These are phyloP conservation scores for Fomitopsis serialis DNA, from an alignment of 768 basidiomycete genomes.

Conservation along the genomic window DNA sequence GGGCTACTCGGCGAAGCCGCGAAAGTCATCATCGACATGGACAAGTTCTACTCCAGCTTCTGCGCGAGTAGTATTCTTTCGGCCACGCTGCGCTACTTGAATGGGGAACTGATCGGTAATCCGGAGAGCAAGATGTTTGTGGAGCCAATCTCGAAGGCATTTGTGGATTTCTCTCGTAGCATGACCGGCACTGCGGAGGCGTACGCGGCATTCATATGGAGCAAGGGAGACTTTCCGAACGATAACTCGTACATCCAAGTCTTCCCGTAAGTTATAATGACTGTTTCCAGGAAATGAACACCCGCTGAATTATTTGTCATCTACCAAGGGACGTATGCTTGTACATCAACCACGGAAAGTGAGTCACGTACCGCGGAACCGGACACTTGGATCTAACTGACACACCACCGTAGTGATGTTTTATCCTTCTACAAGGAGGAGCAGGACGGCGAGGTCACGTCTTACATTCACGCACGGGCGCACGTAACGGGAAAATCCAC, in stretches of 20 bases:
- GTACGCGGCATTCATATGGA: conserved; percentile 31
- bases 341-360: conserved; percentile 4
- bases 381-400: neutral
- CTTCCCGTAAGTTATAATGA: conserved; percentile 23
- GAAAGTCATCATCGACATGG: conserved; percentile 23
- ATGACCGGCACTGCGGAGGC: conserved; percentile 29
- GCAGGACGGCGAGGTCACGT: conserved; percentile 7
- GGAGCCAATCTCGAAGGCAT: conserved; percentile 15
- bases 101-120: conserved; percentile 27
- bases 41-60: conserved; percentile 22
- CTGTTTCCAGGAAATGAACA: neutral
- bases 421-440: conserved; percentile 16
- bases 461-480: conserved; percentile 11
- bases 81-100: conserved; percentile 31
- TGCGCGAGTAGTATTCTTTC: conserved; percentile 30
- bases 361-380: neutral
- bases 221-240: conserved; percentile 22
- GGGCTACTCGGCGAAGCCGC: neutral
- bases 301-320: neutral
- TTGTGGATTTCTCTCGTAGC: conserved; percentile 20
- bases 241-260: conserved; percentile 30
- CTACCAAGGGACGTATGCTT: neutral
- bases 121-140: conserved; percentile 24
- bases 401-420: conserved; percentile 3
- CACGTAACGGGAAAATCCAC: conserved; percentile 1